phyloP scores from a whole-genome alignment of 176 grass and related monocot genomes.

The Urochloa ruziziensis region DNA sequence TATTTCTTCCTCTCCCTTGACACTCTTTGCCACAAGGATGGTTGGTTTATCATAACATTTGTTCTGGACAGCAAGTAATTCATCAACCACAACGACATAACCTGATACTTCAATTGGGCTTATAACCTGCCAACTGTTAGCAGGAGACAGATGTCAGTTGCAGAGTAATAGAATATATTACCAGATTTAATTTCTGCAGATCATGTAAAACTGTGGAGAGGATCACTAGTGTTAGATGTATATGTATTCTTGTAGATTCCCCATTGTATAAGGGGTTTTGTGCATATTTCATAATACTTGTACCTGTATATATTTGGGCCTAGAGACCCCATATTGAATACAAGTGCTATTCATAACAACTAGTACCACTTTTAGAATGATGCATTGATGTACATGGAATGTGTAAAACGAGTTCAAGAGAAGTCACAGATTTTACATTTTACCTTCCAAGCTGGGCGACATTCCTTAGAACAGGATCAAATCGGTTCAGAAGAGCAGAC shows the following conservation, averaged over 20 bases:
- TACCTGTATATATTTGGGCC: too few species aligned
- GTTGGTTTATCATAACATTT: constrained; percentile 83
- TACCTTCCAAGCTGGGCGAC: constrained; percentile 92
- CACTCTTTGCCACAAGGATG: constrained; percentile 85
- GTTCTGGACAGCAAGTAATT: constrained; percentile 78
- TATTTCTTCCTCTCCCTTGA: constrained; percentile 99
- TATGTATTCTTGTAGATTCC: too few species aligned
- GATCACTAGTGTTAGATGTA: not conserved
- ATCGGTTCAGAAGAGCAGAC: constrained; percentile 92
- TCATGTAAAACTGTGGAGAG: constrained; percentile 6
- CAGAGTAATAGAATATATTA: constrained; percentile 33
- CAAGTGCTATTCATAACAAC: too few species aligned
- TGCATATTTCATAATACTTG: too few species aligned
- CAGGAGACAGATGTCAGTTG: constrained; percentile 22
- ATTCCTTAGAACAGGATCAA: constrained; percentile 90
- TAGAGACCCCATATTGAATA: too few species aligned
- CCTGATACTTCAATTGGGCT: constrained; percentile 92
- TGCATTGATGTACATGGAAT: not conserved
- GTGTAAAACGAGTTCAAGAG: not conserved
- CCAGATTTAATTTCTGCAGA: not conserved
- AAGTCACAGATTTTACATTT: constrained; percentile 12
- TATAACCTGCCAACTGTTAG: constrained; percentile 95
- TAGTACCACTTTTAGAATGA: constrained; percentile 4
- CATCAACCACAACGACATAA: constrained; percentile 77
- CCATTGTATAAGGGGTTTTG: too few species aligned